Conservation (phyloP, 169 alveolate species). For the Perkinsus chesapeaki region DNA sequence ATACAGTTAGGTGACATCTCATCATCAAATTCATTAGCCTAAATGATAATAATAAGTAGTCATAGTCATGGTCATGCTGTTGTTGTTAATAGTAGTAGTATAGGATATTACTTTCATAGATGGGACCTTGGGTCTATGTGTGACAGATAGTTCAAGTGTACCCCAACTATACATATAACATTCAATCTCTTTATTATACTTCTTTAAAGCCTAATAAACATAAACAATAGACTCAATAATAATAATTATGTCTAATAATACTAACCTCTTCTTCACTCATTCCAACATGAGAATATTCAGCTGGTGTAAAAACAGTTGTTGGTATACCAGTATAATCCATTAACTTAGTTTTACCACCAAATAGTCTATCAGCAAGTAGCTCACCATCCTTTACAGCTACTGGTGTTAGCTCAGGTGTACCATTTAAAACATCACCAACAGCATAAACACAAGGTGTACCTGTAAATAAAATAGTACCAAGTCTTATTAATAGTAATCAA, state of each 20-base stretch:
- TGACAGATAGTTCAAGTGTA: not conserved
- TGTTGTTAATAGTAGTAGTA: too few species aligned
- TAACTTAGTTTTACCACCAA: constrained; percentile 50
- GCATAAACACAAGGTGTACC: constrained; percentile 19
- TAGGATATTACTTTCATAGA: not conserved
- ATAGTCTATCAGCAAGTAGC: constrained; percentile 86
- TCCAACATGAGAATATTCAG: constrained; percentile 93
- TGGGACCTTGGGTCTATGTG: not conserved
- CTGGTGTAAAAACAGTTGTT: constrained; percentile 95
- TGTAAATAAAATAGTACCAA: not conserved
- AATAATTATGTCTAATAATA: constrained; percentile 6
- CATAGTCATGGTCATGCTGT: not conserved
- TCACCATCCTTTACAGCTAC: constrained; percentile 95
- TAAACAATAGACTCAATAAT: not conserved
- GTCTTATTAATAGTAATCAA: too few species aligned
- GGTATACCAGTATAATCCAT: constrained; percentile 85
- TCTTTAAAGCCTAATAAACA: not conserved
- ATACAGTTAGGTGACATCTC: not conserved
- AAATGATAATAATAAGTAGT: not conserved
- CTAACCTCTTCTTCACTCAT: constrained; percentile 89
- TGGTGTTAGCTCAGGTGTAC: constrained; percentile 92
- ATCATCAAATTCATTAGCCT: not conserved
- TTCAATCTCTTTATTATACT: not conserved
- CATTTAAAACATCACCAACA: constrained; percentile 51
- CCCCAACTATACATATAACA: not conserved